Conservation (phyloP, 257 asterid species). For the Buddleja alternifolia region DNA sequence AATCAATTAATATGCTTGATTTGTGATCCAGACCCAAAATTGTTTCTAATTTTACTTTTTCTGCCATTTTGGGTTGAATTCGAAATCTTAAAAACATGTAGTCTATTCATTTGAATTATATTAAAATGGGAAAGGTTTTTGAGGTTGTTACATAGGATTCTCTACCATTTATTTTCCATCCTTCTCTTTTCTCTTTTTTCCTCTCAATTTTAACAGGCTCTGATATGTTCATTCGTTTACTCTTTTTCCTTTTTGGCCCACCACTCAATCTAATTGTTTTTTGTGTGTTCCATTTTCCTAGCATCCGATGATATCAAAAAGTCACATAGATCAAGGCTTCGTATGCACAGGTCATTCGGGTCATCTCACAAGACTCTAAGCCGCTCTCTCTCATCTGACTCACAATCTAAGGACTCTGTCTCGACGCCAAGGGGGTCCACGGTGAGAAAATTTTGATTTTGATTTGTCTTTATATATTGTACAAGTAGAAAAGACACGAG, state of each 20-base stretch:
- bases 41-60: background rate
- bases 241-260: conserved; percentile 51
- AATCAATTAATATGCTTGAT: too few relatives aligned
- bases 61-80: background rate
- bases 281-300: conserved; percentile 31
- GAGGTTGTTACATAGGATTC: conserved; percentile 68
- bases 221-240: conserved; percentile 38
- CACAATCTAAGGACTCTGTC: conserved; percentile 68
- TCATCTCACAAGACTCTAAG: conserved; percentile 60
- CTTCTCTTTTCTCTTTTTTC: conserved; percentile 22
- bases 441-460: conserved; percentile 40
- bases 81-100: background rate
- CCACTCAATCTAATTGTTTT: conserved; percentile 41
- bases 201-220: conserved; percentile 16
- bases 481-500: background rate
- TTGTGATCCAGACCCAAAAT: background rate
- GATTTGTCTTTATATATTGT: background rate
- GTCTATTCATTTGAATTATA: conserved; percentile 5
- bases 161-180: conserved; percentile 23
- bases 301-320: conserved; percentile 82
- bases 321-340: conserved; percentile 75
- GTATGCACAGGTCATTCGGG: conserved; percentile 57
- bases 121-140: conserved; percentile 15
- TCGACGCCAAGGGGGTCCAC: conserved; percentile 53
- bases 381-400: conserved; percentile 67